Evolutionary conservation across 2,329 filamentous ascomycete genomes (phyloP), one percentile per base, ranked within the genome.

Genomic region (Paraphaeosphaeria minitans): DNA sequence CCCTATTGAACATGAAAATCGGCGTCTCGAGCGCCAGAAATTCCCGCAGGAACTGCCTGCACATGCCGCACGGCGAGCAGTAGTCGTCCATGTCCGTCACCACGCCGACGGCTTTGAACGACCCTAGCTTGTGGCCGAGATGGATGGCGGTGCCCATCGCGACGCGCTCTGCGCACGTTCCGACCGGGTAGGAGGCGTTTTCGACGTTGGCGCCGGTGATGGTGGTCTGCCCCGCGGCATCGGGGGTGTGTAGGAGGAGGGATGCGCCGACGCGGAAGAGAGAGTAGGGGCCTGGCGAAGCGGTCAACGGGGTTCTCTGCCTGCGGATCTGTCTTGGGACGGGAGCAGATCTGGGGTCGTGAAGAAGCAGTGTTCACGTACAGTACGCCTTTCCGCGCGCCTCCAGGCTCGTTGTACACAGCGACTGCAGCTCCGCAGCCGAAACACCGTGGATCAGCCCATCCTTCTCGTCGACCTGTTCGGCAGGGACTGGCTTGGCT

Each of bases 111-210:
- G 93, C 94, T 71, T 87, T 88, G 65, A 73, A 78, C 58, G 69
- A 76, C 52, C 72, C 72, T 2, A 73, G 46, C 35, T 77, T 78
- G 64, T 84, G 78, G 3, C 85, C 85, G 53, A 80, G 80, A 7
- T 86, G 85, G 5, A 97, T 85, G 22, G 94, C 94, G 41, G 88
- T 92, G 8, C 87, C 90, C 65, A 98, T 83, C 1, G 75, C 93
- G n/a, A 94, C 91, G 58, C 94, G 84, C 83, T 99, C 95, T 14
- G 95, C 95, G 77, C 95, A 98, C 2, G 91, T 96, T n/a, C 92
- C 92, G 6, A 97, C 93, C 0, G 95, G 94, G 75, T 96, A 98
- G 29, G 90, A 83, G 1, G 92, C 93, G 75, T 98, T 97, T 80
- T 99, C 95, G 61, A 98, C 69, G 56, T 79, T 79, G 62, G 91